phyloP scores from a whole-genome alignment of 192 early-diverging fungal species.

The Coemansia sp. region DNA sequence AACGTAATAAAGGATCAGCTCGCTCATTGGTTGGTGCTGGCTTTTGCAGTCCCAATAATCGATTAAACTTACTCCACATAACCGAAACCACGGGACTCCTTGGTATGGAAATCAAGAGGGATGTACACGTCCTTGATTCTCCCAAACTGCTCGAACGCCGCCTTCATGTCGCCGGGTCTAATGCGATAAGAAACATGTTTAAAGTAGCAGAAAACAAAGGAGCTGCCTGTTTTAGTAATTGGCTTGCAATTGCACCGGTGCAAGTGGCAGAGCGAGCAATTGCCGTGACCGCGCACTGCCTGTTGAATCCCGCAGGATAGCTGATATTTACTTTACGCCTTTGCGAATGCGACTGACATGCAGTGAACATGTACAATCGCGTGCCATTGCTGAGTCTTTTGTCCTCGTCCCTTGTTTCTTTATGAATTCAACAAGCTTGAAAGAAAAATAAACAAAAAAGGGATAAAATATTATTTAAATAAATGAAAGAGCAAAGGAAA shows the following conservation, averaged over 20 bases:
- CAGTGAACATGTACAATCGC: conserved; percentile 52
- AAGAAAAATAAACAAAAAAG: neutral
- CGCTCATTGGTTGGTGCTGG: neutral
- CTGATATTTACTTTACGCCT: conserved; percentile 39
- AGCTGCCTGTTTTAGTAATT: neutral
- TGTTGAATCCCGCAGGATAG: neutral
- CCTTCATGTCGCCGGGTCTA: conserved; percentile 33
- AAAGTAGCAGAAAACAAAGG: neutral
- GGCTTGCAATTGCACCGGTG: neutral
- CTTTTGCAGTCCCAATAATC: neutral
- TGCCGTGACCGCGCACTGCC: neutral
- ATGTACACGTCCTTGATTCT: conserved; percentile 52
- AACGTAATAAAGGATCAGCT: neutral
- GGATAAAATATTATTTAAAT: neutral
- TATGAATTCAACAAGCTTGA: neutral
- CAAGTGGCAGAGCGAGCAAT: neutral
- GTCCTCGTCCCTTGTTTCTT: neutral
- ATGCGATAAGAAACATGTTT: neutral
- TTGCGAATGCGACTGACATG: conserved; percentile 50
- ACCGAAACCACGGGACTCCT: conserved; percentile 51
- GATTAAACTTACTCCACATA: conserved; percentile 49
- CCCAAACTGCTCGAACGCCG: conserved; percentile 43
- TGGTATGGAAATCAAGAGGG: conserved; percentile 47
- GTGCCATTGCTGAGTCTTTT: conserved; percentile 30
- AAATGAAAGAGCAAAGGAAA: neutral